Evolutionary conservation across 306 rosid genomes (phyloP).

Genomic region (Dryas drummondii): DNA sequence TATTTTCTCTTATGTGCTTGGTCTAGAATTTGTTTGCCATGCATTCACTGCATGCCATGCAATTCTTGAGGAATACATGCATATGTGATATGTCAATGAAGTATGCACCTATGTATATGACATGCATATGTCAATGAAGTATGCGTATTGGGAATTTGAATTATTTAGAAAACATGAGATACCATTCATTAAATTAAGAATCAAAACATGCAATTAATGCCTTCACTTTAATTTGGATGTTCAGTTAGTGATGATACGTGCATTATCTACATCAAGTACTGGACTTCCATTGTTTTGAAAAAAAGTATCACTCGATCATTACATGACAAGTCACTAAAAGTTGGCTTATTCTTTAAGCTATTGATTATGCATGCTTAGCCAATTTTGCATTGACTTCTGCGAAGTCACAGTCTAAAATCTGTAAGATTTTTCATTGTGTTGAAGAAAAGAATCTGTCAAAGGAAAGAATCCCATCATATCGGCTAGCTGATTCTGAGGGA

Average conservation of each 20-base stretch:
- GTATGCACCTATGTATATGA: background rate
- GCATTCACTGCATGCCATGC: too few relatives aligned
- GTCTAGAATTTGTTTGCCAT: too few relatives aligned
- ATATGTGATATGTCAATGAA: too few relatives aligned
- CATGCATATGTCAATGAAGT: too few relatives aligned
- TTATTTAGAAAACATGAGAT: background rate
- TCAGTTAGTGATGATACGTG: too few relatives aligned
- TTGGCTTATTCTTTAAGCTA: background rate
- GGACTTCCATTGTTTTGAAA: background rate
- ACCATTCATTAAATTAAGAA: background rate
- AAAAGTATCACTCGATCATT: background rate
- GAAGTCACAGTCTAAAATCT: background rate
- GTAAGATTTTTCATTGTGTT: background rate
- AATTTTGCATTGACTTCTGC: background rate
- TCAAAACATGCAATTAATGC: background rate
- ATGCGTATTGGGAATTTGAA: background rate
- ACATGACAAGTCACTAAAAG: background rate
- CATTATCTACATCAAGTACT: background rate
- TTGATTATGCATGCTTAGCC: background rate
- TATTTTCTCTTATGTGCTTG: background rate
- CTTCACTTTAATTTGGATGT: background rate
- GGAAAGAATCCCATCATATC: too few relatives aligned
- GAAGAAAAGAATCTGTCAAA: too few relatives aligned
- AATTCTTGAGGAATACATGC: too few relatives aligned
- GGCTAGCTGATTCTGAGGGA: too few relatives aligned